Evolutionary conservation across 2,329 filamentous ascomycete species (phyloP).

Genomic region (Beauveria sp.): DNA sequence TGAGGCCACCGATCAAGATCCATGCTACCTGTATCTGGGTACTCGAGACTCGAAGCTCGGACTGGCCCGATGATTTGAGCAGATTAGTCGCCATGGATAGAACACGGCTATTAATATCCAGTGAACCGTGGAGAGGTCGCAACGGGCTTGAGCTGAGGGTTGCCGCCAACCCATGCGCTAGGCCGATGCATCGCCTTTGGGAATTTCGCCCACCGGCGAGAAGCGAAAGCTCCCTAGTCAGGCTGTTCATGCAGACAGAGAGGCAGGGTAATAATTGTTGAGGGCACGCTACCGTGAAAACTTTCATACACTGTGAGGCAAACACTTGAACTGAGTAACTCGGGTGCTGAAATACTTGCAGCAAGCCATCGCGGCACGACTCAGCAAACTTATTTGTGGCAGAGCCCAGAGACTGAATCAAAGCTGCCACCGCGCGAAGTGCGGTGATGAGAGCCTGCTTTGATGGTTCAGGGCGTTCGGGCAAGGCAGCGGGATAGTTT

Average conservation of each 20-base stretch:
- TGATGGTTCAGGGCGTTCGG: constrained; percentile 79
- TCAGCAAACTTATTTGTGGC: constrained; percentile 76
- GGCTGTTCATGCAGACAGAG: constrained; percentile 93
- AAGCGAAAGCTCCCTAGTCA: constrained; percentile 76
- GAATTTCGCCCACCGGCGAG: constrained; percentile 69
- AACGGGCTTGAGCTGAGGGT: constrained; percentile 82
- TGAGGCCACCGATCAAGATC: constrained; percentile 92
- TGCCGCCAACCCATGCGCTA: constrained; percentile 84
- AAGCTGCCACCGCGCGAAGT: constrained; percentile 68
- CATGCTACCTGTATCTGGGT: constrained; percentile 97
- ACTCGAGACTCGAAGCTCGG: constrained; percentile 81
- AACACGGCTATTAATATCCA: constrained; percentile 89
- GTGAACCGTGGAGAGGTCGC: constrained; percentile 86
- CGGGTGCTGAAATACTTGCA: constrained; percentile 88
- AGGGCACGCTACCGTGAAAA: constrained; percentile 82
- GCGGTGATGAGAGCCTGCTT: constrained; percentile 79
- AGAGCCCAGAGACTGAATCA: constrained; percentile 75
- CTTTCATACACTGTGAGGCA: constrained; percentile 76
- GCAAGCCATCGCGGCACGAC: constrained; percentile 71
- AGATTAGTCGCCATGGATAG: constrained; percentile 86
- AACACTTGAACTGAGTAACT: constrained; percentile 95
- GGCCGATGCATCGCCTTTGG: constrained; percentile 76
- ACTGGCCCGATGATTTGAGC: constrained; percentile 85
- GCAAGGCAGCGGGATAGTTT: constrained; percentile 84
- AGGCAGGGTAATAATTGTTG: constrained; percentile 86